These are phyloP conservation scores for Yamadazyma diddensiae DNA, from an alignment of 1,139 yeast genomes.

Conservation along the genomic window DNA sequence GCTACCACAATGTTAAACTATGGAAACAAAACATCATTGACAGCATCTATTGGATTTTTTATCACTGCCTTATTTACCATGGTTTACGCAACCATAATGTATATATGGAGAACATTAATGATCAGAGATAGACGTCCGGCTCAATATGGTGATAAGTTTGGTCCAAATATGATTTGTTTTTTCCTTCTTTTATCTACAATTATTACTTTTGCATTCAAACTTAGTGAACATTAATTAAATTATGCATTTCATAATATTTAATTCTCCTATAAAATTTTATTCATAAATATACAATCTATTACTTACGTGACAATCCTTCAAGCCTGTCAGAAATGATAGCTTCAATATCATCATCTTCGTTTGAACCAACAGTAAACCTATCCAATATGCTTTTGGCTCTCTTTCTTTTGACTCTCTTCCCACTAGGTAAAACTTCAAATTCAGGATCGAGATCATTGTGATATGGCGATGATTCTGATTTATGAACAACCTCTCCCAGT, in stretches of 20 bases:
- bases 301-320: conserved; percentile 1
- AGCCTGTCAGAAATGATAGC: conserved; percentile 54
- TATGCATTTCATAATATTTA: not conserved
- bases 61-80: conserved; percentile 73
- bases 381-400: conserved; percentile 21
- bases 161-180: conserved; percentile 80
- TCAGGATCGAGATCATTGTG: conserved; percentile 15
- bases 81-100: conserved; percentile 68
- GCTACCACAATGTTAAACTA: conserved; percentile 69
- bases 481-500: conserved; percentile 36
- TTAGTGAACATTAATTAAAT: conserved; percentile 21
- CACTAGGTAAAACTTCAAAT: conserved; percentile 67
- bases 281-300: not conserved
- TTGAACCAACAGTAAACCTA: conserved; percentile 28
- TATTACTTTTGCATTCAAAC: conserved; percentile 63
- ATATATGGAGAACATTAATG: conserved; percentile 78
- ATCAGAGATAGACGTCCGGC: conserved; percentile 81
- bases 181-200: conserved; percentile 72
- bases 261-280: not conserved
- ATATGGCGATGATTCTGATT: conserved; percentile 19
- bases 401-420: conserved; percentile 52
- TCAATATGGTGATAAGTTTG: conserved; percentile 82
- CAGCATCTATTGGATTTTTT: conserved; percentile 90
- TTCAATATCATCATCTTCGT: conserved; percentile 57
- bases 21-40: conserved; percentile 65